These are phyloP conservation scores for Kokia cookei DNA, from an alignment of 441 rosid genomes.

Conservation along the genomic window DNA sequence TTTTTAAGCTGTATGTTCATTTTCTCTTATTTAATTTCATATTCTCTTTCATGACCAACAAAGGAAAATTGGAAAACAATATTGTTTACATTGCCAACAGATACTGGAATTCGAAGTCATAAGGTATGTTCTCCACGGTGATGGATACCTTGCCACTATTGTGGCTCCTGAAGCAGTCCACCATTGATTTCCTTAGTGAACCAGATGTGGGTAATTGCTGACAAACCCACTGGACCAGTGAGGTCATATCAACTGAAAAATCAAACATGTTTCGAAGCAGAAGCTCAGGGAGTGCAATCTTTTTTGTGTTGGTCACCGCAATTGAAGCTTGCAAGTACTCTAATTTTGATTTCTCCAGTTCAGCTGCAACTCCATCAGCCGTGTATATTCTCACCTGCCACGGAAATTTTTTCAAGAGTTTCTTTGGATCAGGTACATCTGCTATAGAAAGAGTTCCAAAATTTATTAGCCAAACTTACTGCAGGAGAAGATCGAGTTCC, in stretches of 20 bases:
- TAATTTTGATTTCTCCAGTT: slow-evolving; percentile 75
- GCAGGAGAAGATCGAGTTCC: slow-evolving; percentile 97
- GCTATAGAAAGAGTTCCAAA: not conserved
- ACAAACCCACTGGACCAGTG: slow-evolving; percentile 86
- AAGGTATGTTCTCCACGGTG: slow-evolving; percentile 60
- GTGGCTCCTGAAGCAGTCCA: slow-evolving; percentile 69
- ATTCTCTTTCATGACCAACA: not conserved
- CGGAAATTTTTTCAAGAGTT: not conserved
- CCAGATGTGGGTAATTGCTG: slow-evolving; percentile 67
- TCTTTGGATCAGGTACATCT: not conserved
- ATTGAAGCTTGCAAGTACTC: slow-evolving; percentile 88
- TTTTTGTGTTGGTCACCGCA: slow-evolving; percentile 56
- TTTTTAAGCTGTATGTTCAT: not conserved
- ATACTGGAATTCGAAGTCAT: slow-evolving; percentile 83
- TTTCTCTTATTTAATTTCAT: not conserved
- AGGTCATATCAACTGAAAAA: slow-evolving; percentile 48
- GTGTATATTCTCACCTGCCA: slow-evolving; percentile 81
- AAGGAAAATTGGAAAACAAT: not conserved
- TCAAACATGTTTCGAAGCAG: slow-evolving; percentile 50
- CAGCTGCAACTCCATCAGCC: slow-evolving; percentile 56
- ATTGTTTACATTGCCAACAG: slow-evolving; percentile 51
- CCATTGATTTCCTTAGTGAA: slow-evolving; percentile 76
- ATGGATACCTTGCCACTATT: slow-evolving; percentile 36
- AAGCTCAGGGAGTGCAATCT: slow-evolving; percentile 69
- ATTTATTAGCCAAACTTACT: slow-evolving; percentile 29